Conservation (phyloP, 2,329 filamentous ascomycete genomes). For the Venturia effusa region DNA sequence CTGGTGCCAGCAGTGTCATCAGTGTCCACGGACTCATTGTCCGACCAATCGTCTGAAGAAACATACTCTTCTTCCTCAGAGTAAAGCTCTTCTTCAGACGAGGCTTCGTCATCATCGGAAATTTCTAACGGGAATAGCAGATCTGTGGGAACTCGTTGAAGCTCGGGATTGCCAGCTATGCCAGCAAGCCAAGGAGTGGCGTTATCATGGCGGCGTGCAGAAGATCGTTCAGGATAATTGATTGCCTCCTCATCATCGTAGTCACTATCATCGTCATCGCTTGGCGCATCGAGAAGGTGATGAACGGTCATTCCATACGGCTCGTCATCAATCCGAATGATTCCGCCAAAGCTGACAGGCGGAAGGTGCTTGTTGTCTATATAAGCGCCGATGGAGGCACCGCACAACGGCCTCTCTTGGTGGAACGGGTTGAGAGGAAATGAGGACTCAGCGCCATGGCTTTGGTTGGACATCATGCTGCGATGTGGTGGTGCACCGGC, state of each 20-base stretch:
- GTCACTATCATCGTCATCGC: constrained; percentile 41
- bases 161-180: constrained; percentile 5
- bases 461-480: constrained; percentile 26
- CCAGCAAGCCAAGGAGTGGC: constrained; percentile 22
- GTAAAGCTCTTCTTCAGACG: constrained; percentile 24
- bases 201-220: constrained; percentile 23
- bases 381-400: constrained; percentile 88
- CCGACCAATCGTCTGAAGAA: constrained; percentile 16
- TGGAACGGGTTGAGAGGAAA: constrained; percentile 58
- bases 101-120: constrained; percentile 40
- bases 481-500: constrained; percentile 23
- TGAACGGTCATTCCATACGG: constrained; percentile 94
- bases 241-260: constrained; percentile 25
- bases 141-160: constrained; percentile 20
- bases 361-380: constrained; percentile 75
- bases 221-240: constrained; percentile 31
- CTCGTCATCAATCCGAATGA: constrained; percentile 74
- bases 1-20: constrained; percentile 21
- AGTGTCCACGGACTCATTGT: constrained; percentile 11
- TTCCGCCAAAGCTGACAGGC: constrained; percentile 81
- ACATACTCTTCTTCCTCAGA: constrained; percentile 18
- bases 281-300: constrained; percentile 72
- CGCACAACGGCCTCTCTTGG: constrained; percentile 68
- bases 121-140: constrained; percentile 37
- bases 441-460: constrained; percentile 25